Base-by-base conservation (phyloP, 768 basidiomycete genomes). In the Cystofilobasidium ferigula region DNA sequence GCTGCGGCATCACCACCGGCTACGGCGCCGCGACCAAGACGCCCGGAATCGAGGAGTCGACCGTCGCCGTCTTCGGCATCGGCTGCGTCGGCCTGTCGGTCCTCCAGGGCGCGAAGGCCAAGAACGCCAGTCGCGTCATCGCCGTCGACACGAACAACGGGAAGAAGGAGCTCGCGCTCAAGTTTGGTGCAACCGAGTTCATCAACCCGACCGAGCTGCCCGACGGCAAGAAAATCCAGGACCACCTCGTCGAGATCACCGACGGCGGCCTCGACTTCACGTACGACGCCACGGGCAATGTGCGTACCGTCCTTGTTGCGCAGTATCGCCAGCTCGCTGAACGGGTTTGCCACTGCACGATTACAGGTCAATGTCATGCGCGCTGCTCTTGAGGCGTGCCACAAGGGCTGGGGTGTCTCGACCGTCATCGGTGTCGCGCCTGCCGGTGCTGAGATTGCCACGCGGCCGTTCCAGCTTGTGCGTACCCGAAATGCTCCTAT, bases 331-430 rank as follows among this genome's bases (percentile, higher is more conserved):
- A 36, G 28, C 34, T 57, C 32, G 9, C 32, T 67, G 26, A 59
- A 28, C 38, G 35, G n/a, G 30, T 51, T 47, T 24, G 28, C 47
- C 36, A 30, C 24, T 18, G 14, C 32, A 43, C 24, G 4, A 32
- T 57, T 57, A 12, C 63, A 87, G 86, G 87, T 91, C 13, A 79
- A 90, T 34, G 91, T 94, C 69, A 97, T 95, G 93, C 84, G 93
- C 68, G 80, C 86, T 57, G 95, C 95, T 30, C 83, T 99, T 56
- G 95, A 99, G 78, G 88, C 92, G n/a, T 97, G 92, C 77, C 95
- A 99, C 78, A 98, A 98, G 75, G 95, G 95, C 18, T 99, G 95
- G 95, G 95, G 95, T 71, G 86, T 97, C 48, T 89, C 86, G 64
- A 97, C 89, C 63, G 75, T 99, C 70, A 97, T 99, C 67, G 62